These are phyloP conservation scores for Trichophyton rubrum DNA, from an alignment of 2,329 filamentous ascomycete species.

Conservation along the genomic window DNA sequence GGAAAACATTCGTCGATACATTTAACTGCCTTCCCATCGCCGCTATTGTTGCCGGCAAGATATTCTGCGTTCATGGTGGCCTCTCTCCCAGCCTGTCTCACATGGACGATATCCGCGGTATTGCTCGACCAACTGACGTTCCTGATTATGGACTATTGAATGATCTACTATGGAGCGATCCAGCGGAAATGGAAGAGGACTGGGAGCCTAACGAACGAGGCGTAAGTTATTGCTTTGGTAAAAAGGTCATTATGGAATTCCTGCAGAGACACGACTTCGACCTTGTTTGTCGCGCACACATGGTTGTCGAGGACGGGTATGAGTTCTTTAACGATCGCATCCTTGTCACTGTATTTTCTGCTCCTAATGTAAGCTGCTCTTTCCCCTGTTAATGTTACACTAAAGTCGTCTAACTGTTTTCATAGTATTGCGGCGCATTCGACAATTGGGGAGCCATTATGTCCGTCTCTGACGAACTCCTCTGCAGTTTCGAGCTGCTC, in stretches of 20 bases:
- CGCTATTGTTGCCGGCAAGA: conserved; percentile 92
- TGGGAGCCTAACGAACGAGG: conserved; percentile 97
- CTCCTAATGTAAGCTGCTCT: conserved; percentile 69
- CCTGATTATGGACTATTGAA: conserved; percentile 93
- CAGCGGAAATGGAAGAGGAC: conserved; percentile 92
- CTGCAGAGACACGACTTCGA: conserved; percentile 92
- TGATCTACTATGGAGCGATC: conserved; percentile 93
- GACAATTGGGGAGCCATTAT: conserved; percentile 99
- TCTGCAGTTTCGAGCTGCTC: conserved; percentile 93
- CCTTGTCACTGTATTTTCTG: conserved; percentile 92
- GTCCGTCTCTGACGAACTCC: conserved; percentile 84
- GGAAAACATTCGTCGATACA: conserved; percentile 95
- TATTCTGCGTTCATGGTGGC: conserved; percentile 93
- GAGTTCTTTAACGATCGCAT: conserved; percentile 96
- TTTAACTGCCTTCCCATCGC: conserved; percentile 95
- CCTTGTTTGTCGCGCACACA: conserved; percentile 90
- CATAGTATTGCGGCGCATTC: conserved; percentile 91
- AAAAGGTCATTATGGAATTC: conserved; percentile 96
- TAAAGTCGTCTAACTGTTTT: neutral
- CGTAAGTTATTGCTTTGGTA: conserved; percentile 96
- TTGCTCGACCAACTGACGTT: conserved; percentile 89
- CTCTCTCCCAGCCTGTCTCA: conserved; percentile 82
- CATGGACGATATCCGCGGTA: conserved; percentile 97
- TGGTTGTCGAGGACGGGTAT: conserved; percentile 98
- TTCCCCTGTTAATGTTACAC: neutral